Percentiles rank a stretch among this genome's conserved stretches.
phyloP scores from a whole-genome alignment of 2,329 filamentous ascomycete species.

The Fusarium gaditjirri region DNA sequence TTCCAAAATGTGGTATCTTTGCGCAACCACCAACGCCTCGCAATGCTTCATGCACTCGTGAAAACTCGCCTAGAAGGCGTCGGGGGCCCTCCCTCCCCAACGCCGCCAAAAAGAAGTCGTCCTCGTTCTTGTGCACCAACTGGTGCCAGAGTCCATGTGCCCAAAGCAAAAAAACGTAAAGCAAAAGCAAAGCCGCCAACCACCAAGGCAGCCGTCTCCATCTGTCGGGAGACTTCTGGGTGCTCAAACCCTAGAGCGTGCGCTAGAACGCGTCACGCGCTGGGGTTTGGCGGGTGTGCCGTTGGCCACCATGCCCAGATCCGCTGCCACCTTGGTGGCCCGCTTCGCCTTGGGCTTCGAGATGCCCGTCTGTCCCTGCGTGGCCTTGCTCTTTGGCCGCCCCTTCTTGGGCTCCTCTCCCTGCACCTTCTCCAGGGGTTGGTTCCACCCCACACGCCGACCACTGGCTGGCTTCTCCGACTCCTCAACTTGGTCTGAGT shows the following conservation, averaged over 20 bases:
- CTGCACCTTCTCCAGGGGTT: conserved; percentile 47
- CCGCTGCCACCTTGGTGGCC: conserved; percentile 45
- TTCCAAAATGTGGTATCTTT: conserved; percentile 35
- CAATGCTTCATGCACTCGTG: conserved; percentile 31
- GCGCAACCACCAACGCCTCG: conserved; percentile 35
- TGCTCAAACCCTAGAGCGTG: conserved; percentile 40
- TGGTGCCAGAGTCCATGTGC: background rate
- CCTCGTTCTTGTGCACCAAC: conserved; percentile 1
- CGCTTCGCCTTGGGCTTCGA: conserved; percentile 48
- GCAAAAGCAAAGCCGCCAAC: background rate
- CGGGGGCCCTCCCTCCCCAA: conserved; percentile 5
- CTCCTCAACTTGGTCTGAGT: conserved; percentile 22
- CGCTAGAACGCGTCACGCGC: conserved; percentile 47
- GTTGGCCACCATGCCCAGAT: conserved; percentile 49
- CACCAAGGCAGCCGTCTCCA: conserved; percentile 13
- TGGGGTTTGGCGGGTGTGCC: conserved; percentile 50
- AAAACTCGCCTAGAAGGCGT: conserved; percentile 20
- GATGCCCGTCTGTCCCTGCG: conserved; percentile 43
- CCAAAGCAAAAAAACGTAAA: conserved; percentile 5
- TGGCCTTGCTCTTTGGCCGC: conserved; percentile 41
- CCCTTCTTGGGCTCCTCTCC: conserved; percentile 41
- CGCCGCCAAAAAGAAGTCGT: conserved; percentile 16
- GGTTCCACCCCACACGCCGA: conserved; percentile 49
- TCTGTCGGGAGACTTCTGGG: background rate
- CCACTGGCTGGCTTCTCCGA: conserved; percentile 20